A percentile compares a stretch with the other conserved stretches of the same genome.
Conservation (phyloP, 345 rosid genomes). For the Salix arbutifolia region DNA sequence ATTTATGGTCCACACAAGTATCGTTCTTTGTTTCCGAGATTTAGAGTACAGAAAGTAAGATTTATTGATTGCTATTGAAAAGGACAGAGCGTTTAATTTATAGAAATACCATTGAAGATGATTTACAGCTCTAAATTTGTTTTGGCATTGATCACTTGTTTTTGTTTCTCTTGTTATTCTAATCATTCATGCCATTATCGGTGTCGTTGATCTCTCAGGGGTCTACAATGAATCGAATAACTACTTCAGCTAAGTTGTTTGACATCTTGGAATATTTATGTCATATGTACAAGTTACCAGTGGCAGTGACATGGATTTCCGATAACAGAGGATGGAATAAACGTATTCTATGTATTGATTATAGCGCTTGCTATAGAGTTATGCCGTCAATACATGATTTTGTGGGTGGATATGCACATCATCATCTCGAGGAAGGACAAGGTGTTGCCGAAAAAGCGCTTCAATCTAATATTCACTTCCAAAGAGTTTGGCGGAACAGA, state of each 20-base stretch:
- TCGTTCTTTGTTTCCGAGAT: no score
- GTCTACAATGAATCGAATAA: background rate
- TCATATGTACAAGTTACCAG: background rate
- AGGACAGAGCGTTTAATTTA: no score
- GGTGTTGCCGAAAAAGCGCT: background rate
- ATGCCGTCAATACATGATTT: rapidly evolving
- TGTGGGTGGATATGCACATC: background rate
- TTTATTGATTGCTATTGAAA: no score
- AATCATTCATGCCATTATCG: background rate
- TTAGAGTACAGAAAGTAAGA: no score
- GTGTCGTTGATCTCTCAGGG: background rate
- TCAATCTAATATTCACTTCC: background rate
- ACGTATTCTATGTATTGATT: background rate
- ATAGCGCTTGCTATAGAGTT: background rate
- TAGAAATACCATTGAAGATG: no score
- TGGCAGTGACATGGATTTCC: background rate
- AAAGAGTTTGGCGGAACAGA: no score
- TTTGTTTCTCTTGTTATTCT: no score
- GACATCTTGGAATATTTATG: background rate
- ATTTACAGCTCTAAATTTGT: no score
- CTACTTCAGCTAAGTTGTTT: background rate
- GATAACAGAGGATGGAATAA: background rate
- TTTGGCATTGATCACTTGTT: no score
- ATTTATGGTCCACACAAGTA: no score
- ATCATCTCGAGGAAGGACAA: background rate